These are phyloP conservation scores for Stephania cephalantha DNA, from an alignment of 164 flowering plant genomes.

Conservation along the genomic window DNA sequence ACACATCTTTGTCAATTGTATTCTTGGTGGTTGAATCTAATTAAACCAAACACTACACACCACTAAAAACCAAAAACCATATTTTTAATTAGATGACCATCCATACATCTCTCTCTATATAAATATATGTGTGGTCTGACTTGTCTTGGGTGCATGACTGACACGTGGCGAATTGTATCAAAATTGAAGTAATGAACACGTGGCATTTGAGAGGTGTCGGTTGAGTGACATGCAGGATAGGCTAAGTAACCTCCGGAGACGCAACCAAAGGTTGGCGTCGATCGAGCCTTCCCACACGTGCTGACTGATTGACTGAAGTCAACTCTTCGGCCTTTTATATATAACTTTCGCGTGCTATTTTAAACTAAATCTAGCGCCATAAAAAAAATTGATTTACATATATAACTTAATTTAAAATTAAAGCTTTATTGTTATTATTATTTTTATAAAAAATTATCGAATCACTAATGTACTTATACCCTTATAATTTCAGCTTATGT, in stretches of 20 bases:
- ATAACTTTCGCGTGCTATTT: too few species aligned
- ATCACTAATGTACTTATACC: too few species aligned
- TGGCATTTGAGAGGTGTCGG: background rate
- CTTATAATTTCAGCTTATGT: too few species aligned
- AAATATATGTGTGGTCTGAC: background rate
- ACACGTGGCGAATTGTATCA: too few species aligned
- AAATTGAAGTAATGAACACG: background rate
- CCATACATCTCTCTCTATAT: background rate
- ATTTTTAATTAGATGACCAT: background rate
- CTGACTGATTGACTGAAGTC: too few species aligned
- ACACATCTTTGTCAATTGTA: background rate
- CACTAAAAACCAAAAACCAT: background rate
- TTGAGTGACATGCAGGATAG: background rate
- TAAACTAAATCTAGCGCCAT: background rate
- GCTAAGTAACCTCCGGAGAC: background rate
- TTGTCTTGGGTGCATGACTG: background rate
- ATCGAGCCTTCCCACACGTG: too few species aligned
- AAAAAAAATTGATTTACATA: too few species aligned
- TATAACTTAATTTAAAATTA: too few species aligned
- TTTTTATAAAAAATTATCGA: too few species aligned
- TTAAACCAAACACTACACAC: background rate
- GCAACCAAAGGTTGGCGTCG: too few species aligned
- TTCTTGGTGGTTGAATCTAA: background rate
- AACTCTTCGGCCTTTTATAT: too few species aligned
- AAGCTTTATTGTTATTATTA: too few species aligned